phyloP scores from a whole-genome alignment of 2,329 filamentous ascomycete species.

The Epichloe hybrida region DNA sequence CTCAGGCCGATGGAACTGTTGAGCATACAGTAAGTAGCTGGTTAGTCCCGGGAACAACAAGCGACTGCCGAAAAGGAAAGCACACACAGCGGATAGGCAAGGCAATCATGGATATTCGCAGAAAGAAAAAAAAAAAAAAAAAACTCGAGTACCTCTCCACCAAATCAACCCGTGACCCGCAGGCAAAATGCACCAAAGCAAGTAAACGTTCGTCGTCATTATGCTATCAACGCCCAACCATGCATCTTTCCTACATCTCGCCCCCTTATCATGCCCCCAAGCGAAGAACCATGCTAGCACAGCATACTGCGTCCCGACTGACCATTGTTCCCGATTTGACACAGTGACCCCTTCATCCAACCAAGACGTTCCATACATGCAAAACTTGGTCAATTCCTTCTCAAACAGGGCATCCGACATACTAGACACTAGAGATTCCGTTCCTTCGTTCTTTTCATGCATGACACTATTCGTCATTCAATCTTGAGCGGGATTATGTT shows the following conservation, averaged over 20 bases:
- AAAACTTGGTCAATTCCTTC: background rate
- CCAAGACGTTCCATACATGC: background rate
- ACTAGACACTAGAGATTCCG: background rate
- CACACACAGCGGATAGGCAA: no score
- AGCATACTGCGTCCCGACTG: background rate
- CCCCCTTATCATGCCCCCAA: background rate
- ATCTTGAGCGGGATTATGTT: no score
- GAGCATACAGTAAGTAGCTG: no score
- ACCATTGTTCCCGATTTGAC: no score
- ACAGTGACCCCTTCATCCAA: background rate
- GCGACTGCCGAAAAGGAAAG: no score
- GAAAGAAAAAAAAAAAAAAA: no score
- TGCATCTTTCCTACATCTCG: background rate
- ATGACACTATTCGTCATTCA: background rate
- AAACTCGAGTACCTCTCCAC: no score
- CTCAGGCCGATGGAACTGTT: no score
- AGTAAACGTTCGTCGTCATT: background rate
- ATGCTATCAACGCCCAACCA: conserved; percentile 4
- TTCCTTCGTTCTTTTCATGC: background rate
- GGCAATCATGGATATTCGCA: no score
- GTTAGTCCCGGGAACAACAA: no score
- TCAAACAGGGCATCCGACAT: background rate
- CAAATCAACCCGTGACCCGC: background rate
- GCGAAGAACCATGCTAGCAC: background rate
- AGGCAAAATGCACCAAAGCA: background rate